Evolutionary conservation across 176 grass and related monocot genomes (phyloP), one percentile per base, ranked within the genome.

Genomic region (Tuctoria greenei): DNA sequence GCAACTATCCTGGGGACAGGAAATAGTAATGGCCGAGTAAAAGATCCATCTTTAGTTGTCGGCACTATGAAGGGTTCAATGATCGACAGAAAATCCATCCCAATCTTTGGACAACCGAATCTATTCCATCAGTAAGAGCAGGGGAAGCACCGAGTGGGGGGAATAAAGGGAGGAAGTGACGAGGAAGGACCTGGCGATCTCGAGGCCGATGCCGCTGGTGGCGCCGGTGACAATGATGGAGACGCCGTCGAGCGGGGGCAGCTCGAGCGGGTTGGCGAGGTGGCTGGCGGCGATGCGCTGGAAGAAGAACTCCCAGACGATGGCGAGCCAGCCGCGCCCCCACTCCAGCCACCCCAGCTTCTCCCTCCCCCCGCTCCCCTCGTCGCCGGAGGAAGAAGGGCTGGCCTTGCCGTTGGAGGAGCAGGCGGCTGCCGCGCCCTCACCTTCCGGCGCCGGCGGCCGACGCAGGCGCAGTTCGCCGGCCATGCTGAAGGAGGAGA

Each of bases 221-320:
- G 88, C 89, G 54, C 95, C 91, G 38, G 91, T 99, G 72, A 95
- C 86, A 50, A 92, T 16, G 71, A 81, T 25, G 77, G 91, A 92
- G 76, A 86, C 64, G 44, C 89, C 95, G 3, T 95, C 89, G 20
- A 99, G 88, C 27, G 84, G 95, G 39, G 91, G 87, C 38, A 99
- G 47, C 14, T 86, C 72, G 46, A 99, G 81, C 21, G 95, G 95
- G 55, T 95, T 94, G 60, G 93, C 82, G 14, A 99, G 82, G 76
- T 95, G 89, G 89, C 95, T 99, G 46, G 95, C 95, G 17, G 86
- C 91, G 84, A 99, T 99, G 69, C 95, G 89, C 86, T 99, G 91
- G 87, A 99, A 95, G 56, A 99, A 43, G 82, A 99, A 99, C 87
- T 95, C 95, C 56, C 95, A 82, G n/a, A 88, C 41, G 40, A 90